Evolutionary conservation across 345 rosid genomes (phyloP).

Genomic region (Eucalyptus regnans): DNA sequence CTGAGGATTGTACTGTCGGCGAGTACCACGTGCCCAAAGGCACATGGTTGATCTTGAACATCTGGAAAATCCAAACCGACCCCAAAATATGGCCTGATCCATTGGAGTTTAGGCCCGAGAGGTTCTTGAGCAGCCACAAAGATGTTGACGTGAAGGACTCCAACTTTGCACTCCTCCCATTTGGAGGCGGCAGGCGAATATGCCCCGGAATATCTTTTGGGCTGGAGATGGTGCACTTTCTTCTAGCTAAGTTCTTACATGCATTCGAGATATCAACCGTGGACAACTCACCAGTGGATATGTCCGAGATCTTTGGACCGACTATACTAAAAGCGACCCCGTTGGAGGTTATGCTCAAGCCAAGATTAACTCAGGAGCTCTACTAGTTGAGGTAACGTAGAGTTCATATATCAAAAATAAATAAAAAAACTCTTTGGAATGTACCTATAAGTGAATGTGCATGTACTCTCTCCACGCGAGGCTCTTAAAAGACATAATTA

Average conservation of each 20-base stretch:
- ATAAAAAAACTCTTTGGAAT: neutral
- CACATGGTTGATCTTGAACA: constrained; percentile 12
- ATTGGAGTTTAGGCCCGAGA: constrained; percentile 18
- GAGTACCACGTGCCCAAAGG: constrained; percentile 15
- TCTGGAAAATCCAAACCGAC: constrained; percentile 19
- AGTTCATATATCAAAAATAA: neutral
- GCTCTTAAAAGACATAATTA: neutral
- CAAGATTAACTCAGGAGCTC: neutral
- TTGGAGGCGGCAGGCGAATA: constrained; percentile 27
- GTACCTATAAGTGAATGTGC: neutral
- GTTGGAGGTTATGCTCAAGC: constrained; percentile 2
- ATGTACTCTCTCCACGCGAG: neutral
- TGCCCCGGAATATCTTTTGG: constrained; percentile 21
- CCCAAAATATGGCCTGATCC: constrained; percentile 20
- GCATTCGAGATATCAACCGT: constrained; percentile 9
- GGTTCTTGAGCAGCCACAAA: constrained; percentile 13
- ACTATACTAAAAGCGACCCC: constrained; percentile 4
- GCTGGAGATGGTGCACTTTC: constrained; percentile 5
- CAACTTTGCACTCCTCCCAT: constrained; percentile 23
- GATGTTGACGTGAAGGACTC: constrained; percentile 18
- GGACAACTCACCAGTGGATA: neutral
- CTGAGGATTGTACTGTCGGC: constrained; percentile 8
- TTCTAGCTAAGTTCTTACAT: constrained; percentile 16
- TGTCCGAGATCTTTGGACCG: constrained; percentile 2
- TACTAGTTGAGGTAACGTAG: neutral